These are phyloP conservation scores for Protomyces macrosporus DNA, from an alignment of 1,139 yeast genomes.

Conservation along the genomic window DNA sequence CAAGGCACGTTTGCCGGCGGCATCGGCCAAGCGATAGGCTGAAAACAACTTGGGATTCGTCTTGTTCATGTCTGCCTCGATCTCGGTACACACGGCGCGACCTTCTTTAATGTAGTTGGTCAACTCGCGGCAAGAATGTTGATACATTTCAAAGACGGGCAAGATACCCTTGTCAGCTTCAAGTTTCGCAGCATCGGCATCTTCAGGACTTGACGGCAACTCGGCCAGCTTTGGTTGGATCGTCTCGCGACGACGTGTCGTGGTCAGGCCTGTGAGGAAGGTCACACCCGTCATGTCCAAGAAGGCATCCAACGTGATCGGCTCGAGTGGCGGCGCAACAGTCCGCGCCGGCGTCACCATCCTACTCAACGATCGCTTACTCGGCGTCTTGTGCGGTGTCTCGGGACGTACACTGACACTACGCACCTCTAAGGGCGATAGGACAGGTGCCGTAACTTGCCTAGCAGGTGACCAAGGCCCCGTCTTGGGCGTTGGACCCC, in stretches of 20 bases:
- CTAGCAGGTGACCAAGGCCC: background rate
- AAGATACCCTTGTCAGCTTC: conserved; percentile 35
- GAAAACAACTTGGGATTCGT: conserved; percentile 50
- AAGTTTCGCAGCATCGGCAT: conserved; percentile 34
- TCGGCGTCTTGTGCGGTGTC: conserved; percentile 16
- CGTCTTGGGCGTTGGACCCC: background rate
- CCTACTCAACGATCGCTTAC: background rate
- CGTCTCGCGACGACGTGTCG: conserved; percentile 35
- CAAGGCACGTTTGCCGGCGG: conserved; percentile 43
- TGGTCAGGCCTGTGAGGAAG: conserved; percentile 39
- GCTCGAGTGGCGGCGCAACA: conserved; percentile 13
- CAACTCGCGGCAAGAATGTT: conserved; percentile 48
- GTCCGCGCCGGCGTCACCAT: conserved; percentile 13
- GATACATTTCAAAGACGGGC: conserved; percentile 38
- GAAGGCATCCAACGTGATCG: conserved; percentile 36
- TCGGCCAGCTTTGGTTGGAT: conserved; percentile 33
- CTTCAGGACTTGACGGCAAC: conserved; percentile 28
- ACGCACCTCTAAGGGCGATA: background rate
- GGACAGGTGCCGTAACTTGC: background rate
- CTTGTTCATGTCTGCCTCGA: conserved; percentile 44
- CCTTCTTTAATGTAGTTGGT: conserved; percentile 51
- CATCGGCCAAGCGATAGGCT: conserved; percentile 45
- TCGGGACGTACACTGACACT: background rate
- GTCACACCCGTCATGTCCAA: conserved; percentile 37
- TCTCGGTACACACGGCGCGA: conserved; percentile 44